Evolutionary conservation across 2,329 filamentous ascomycete genomes (phyloP), one percentile per base, ranked within the genome.

Genomic region (Fusarium papillatum): DNA sequence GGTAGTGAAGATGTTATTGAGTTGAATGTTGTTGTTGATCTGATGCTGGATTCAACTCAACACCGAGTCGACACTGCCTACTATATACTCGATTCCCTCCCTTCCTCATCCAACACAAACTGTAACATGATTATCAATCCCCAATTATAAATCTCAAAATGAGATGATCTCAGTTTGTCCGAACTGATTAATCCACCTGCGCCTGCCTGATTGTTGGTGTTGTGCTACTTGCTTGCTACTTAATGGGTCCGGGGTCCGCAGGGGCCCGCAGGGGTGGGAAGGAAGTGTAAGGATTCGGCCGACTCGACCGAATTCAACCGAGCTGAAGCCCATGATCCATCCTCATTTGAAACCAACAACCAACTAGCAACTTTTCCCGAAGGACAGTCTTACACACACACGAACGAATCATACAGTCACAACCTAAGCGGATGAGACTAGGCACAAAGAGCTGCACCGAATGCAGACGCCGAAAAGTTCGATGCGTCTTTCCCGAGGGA

Each of bases 381-480:
- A 64, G 36, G 16, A 14, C 50, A 55, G 50, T 10, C 34, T 34
- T 48, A 64, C 22, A n/a, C 31, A 50, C n/a, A 50, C n/a, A 11
- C n/a, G 19, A 55, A 64, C 11, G 9, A 53, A 64, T 17, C 14
- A 53, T 65, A 26, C 24, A 65, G 22, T 39, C 34, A 2, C 48
- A 41, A 11, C 46, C 66, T 13, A 83, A 81, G 53, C 81, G 78
- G 13, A 80, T 81, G 77, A 80, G 82, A 5, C 70, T 81, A 5
- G 82, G 83, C 17, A 84, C 80, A 5, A 80, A 77, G 70, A 83
- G 81, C 69, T 85, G 84, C 66, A 71, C 77, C 34, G 84, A 84
- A 83, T 88, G 88, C 69, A 85, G 86, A 48, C 84, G 87, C 43
- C 85, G 87, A 63, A 89, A 88, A 80, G 87, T 88, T 34, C 83